Conservation (phyloP, 495 filamentous ascomycete genomes). For the Pseudevernia furfuracea region DNA sequence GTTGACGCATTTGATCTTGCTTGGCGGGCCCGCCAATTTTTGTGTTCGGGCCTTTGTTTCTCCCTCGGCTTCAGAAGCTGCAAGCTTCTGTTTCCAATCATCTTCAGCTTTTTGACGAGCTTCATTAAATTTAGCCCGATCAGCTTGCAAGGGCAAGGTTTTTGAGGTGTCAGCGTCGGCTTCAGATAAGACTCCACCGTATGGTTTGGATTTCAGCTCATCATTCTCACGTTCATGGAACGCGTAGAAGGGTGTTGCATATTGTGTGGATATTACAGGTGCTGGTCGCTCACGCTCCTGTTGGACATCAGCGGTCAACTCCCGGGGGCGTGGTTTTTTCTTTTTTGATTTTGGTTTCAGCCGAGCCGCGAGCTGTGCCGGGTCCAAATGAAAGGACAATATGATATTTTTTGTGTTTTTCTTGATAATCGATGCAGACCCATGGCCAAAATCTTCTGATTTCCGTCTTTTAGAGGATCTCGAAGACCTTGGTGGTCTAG, state of each 20-base stretch:
- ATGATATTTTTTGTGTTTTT: slow-evolving; percentile 40
- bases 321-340: slow-evolving; percentile 25
- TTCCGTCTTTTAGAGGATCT: slow-evolving; percentile 33
- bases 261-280: slow-evolving; percentile 43
- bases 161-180: slow-evolving; percentile 83
- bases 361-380: slow-evolving; percentile 52
- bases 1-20: slow-evolving; percentile 96
- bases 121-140: slow-evolving; percentile 77
- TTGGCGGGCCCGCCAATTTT: slow-evolving; percentile 77
- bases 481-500: slow-evolving; percentile 24
- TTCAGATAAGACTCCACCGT: slow-evolving; percentile 86
- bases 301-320: slow-evolving; percentile 37
- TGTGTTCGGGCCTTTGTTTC: slow-evolving; percentile 44
- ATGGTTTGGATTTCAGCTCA: slow-evolving; percentile 85
- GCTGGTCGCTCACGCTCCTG: slow-evolving; percentile 41
- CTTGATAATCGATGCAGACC: slow-evolving; percentile 31
- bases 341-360: slow-evolving; percentile 32
- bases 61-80: slow-evolving; percentile 38
- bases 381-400: slow-evolving; percentile 52
- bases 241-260: slow-evolving; percentile 69
- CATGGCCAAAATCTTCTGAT: slow-evolving; percentile 28
- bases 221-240: slow-evolving; percentile 83
- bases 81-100: slow-evolving; percentile 67
- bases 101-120: slow-evolving; percentile 86
- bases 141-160: slow-evolving; percentile 70